phyloP scores from a whole-genome alignment of 306 rosid genomes.

The cucumber (Cucumis sativus) region Cucumber_9930_V3 NC_026658.2:17332001-17332500 shows the following conservation, averaged over 20 bases:
- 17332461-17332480: constrained; percentile 26
- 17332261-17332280: constrained; percentile 21
- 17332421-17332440: constrained; percentile 78
- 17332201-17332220: constrained; percentile 36
- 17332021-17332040: constrained; percentile 59
- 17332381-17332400: constrained; percentile 89
- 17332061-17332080: constrained; percentile 35
- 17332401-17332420: constrained; percentile 45
- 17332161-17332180: constrained; percentile 29
- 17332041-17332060: constrained; percentile 40
- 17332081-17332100: constrained; percentile 69
- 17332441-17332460: constrained; percentile 28
- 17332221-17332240: constrained; percentile 44
- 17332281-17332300: constrained; percentile 24
- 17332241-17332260: constrained; percentile 30
- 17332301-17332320: constrained; percentile 47
- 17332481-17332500: constrained; percentile 20
- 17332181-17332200: constrained; percentile 33
- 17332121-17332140: constrained; percentile 78
- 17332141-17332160: constrained; percentile 75
- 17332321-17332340: constrained; percentile 65
- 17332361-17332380: constrained; percentile 88
- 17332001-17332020: constrained; percentile 54
- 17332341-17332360: constrained; percentile 68
- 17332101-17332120: constrained; percentile 74